Conservation (phyloP, 1,284 basidiomycete species). For the Cronartium quercuum region DNA sequence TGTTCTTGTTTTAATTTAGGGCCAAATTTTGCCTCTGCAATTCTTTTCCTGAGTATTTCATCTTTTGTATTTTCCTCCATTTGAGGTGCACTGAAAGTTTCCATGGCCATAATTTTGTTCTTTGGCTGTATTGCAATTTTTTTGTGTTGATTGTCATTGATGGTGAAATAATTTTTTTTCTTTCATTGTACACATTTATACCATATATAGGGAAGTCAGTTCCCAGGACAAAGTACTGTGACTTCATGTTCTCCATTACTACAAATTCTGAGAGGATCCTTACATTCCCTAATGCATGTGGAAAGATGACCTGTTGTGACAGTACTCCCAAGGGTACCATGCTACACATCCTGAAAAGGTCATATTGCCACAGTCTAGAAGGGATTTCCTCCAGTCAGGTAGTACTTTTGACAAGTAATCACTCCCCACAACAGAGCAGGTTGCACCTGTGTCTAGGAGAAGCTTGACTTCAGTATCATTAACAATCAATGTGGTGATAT, state of each 20-base stretch:
- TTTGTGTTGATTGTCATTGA: no score
- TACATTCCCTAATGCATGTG: background rate
- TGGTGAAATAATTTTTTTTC: no score
- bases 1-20: no score
- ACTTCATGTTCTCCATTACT: background rate
- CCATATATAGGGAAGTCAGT: background rate
- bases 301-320: background rate
- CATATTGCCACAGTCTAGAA: background rate
- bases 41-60: no score
- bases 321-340: background rate
- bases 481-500: background rate
- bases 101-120: no score
- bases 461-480: background rate
- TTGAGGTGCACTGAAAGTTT: no score
- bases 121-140: no score
- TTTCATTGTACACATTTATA: no score
- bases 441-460: background rate
- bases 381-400: background rate
- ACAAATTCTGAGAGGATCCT: background rate
- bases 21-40: no score
- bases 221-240: background rate
- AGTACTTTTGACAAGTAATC: background rate
- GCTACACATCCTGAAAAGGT: background rate
- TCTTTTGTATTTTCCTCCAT: no score
- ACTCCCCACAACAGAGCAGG: background rate